Percentiles rank a stretch among this genome's conserved stretches.
Evolutionary conservation across 257 asterid genomes (phyloP).

Genomic region (Solanum commersonii): DNA sequence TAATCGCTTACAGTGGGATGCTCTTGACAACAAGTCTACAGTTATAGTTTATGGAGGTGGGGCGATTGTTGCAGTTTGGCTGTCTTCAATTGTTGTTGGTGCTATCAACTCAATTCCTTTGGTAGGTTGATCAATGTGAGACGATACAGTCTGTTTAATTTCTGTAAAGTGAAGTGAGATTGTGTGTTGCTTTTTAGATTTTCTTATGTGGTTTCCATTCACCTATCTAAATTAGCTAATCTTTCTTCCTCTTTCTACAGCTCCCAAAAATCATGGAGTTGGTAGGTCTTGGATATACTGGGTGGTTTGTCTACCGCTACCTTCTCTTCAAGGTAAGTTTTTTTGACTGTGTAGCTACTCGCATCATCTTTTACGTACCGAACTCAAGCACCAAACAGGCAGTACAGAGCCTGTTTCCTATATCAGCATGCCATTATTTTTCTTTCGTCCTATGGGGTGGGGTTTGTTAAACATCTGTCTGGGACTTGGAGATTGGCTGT

Average conservation of each 20-base stretch:
- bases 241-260: constrained; percentile 24
- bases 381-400: background rate
- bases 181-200: background rate
- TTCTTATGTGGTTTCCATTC: background rate
- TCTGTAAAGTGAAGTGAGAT: too few relatives aligned
- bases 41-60: constrained; percentile 82
- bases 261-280: constrained; percentile 95
- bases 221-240: background rate
- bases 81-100: constrained; percentile 65
- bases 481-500: background rate
- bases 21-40: constrained; percentile 81
- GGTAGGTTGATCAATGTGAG: constrained; percentile 37
- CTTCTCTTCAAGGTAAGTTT: constrained; percentile 87
- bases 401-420: background rate
- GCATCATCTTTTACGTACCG: background rate
- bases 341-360: background rate
- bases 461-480: background rate
- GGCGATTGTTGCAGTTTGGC: constrained; percentile 72
- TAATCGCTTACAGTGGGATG: constrained; percentile 61
- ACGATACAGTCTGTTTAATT: background rate
- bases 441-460: background rate
- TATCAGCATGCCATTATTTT: background rate
- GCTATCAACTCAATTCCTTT: constrained; percentile 87
- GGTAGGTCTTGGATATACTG: constrained; percentile 95
- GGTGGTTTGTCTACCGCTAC: constrained; percentile 98